Evolutionary conservation across 23 red algal genomes (phyloP).

Genomic region (Agarophyton chilense): DNA sequence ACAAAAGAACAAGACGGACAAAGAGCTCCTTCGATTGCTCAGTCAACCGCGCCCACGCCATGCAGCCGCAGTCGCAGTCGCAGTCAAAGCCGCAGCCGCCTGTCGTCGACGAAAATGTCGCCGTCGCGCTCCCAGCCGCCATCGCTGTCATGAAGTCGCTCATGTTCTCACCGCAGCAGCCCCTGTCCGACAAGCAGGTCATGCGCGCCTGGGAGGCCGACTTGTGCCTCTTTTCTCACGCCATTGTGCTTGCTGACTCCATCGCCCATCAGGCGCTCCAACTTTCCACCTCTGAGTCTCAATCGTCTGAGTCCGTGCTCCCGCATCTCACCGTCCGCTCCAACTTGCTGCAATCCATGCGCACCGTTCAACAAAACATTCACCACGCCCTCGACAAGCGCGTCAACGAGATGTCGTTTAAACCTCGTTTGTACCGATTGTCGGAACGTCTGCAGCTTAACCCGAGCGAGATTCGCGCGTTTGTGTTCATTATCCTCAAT

Average conservation of each 20-base stretch:
- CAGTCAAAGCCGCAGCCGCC: background rate
- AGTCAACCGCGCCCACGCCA: background rate
- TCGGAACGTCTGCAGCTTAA: constrained; percentile 15
- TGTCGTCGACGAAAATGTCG: background rate
- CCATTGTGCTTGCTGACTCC: constrained; percentile 38
- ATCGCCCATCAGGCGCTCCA: constrained; percentile 49
- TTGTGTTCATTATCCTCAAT: constrained; percentile 61
- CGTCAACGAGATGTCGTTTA: constrained; percentile 37
- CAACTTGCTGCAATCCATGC: constrained; percentile 42
- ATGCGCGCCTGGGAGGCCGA: constrained; percentile 67
- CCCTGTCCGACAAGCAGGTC: constrained; percentile 40
- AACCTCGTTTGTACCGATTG: constrained; percentile 67
- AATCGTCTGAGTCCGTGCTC: background rate
- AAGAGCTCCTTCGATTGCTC: background rate
- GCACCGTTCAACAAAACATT: constrained; percentile 21
- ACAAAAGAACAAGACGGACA: too few relatives aligned
- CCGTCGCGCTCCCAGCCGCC: constrained; percentile 6
- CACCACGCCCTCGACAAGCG: constrained; percentile 1
- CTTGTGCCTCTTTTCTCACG: constrained; percentile 40
- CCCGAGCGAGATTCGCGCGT: constrained; percentile 46
- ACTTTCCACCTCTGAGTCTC: background rate
- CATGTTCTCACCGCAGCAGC: constrained; percentile 1
- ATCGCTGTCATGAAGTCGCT: constrained; percentile 42
- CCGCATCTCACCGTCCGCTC: background rate
- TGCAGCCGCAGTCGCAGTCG: too few relatives aligned